Conservation (phyloP, 1,284 basidiomycete genomes). For the Ceratobasidium sp. region DNA sequence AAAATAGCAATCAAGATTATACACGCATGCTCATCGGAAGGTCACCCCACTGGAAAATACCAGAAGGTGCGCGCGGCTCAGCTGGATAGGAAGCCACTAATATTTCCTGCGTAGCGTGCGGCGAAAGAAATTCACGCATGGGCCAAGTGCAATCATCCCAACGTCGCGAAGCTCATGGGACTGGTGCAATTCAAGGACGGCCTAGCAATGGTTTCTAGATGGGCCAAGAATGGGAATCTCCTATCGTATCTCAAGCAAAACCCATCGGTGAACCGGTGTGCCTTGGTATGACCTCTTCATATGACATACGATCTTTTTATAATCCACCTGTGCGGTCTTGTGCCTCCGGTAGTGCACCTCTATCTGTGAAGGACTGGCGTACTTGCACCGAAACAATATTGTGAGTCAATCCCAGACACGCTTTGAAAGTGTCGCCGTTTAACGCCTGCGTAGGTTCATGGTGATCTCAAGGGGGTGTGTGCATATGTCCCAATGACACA, state of each 20-base stretch:
- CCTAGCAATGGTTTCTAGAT: background rate
- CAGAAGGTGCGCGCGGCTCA: background rate
- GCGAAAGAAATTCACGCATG: background rate
- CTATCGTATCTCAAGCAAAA: background rate
- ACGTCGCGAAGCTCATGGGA: background rate
- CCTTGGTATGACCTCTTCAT: background rate
- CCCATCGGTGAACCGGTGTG: background rate
- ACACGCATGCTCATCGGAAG: background rate
- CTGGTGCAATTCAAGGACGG: conserved; percentile 3
- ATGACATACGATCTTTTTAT: background rate
- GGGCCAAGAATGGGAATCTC: conserved; percentile 1
- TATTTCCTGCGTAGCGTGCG: background rate
- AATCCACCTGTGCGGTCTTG: background rate
- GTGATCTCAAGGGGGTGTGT: conserved; percentile 16
- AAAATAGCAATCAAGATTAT: background rate
- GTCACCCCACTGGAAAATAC: background rate
- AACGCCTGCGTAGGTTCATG: background rate
- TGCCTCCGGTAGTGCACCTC: too few species aligned
- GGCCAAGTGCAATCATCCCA: background rate
- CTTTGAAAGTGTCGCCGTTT: background rate
- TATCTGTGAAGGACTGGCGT: background rate
- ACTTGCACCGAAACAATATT: background rate
- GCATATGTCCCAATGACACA: too few species aligned
- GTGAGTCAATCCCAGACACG: background rate
- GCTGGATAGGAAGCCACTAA: background rate